These are phyloP conservation scores for Nephelium lappaceum DNA, from an alignment of 345 rosid species.

Conservation along the genomic window DNA sequence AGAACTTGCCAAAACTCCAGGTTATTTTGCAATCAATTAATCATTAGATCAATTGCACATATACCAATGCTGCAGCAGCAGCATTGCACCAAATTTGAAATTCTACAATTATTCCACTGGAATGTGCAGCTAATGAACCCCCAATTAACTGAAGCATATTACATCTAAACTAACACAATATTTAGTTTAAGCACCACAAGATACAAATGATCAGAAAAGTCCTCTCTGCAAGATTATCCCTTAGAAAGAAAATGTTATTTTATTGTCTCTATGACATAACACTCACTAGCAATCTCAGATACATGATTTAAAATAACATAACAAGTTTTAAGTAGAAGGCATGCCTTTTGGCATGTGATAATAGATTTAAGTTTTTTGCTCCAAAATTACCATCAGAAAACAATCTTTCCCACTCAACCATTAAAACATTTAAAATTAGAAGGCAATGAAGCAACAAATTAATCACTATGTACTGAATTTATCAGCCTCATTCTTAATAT, in stretches of 20 bases:
- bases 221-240: not conserved
- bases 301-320: not conserved
- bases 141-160: not conserved
- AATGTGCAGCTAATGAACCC: not conserved
- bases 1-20: not conserved
- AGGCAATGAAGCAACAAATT: not conserved
- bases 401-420: not conserved
- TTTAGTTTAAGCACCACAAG: not conserved
- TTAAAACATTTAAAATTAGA: not conserved
- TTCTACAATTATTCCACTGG: not conserved
- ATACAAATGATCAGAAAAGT: not conserved
- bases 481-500: constrained; percentile 9
- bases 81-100: not conserved
- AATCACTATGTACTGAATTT: not conserved
- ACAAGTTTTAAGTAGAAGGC: not conserved
- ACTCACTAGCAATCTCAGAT: not conserved
- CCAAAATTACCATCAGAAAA: not conserved
- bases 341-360: not conserved
- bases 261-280: not conserved
- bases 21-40: too few relatives aligned
- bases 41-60: not conserved
- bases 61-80: not conserved
- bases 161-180: not conserved
- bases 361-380: not conserved
- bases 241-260: not conserved